Evolutionary conservation across 768 basidiomycete genomes (phyloP).

Genomic region (Phanerochaete sordida): DNA sequence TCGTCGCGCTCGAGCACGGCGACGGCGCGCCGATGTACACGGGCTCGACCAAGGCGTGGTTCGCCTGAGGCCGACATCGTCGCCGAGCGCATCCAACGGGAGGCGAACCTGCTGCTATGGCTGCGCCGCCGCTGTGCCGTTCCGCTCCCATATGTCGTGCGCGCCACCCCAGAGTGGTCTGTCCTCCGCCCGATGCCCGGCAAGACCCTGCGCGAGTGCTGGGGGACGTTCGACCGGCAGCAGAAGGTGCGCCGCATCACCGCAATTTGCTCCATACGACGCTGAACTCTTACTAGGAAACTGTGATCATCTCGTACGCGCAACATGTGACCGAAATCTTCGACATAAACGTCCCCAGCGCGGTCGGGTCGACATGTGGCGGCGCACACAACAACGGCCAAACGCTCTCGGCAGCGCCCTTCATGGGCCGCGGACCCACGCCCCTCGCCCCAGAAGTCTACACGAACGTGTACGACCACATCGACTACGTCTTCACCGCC

Average conservation of each 20-base stretch:
- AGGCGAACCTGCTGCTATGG: constrained; percentile 7
- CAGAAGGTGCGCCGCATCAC: background rate
- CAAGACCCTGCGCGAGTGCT: background rate
- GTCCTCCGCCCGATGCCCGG: background rate
- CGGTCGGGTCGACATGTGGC: background rate
- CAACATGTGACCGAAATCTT: constrained; percentile 1
- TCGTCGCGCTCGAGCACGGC: background rate
- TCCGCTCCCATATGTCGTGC: background rate
- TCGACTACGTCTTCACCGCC: background rate
- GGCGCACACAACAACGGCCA: background rate
- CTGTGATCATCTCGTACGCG: background rate
- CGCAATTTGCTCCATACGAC: background rate
- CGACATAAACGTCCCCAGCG: constrained; percentile 4
- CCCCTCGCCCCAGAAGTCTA: background rate
- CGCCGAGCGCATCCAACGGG: background rate
- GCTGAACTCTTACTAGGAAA: constrained; percentile 3
- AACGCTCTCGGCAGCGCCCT: background rate
- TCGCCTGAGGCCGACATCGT: background rate
- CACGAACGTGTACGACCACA: background rate
- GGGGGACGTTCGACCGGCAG: background rate
- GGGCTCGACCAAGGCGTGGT: background rate
- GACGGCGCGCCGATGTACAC: background rate
- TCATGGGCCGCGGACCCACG: background rate
- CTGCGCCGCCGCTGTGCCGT: background rate
- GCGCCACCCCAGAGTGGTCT: background rate